These are phyloP conservation scores for Bocquillonia castaneifolia DNA, from an alignment of 441 rosid species.

Conservation along the genomic window DNA sequence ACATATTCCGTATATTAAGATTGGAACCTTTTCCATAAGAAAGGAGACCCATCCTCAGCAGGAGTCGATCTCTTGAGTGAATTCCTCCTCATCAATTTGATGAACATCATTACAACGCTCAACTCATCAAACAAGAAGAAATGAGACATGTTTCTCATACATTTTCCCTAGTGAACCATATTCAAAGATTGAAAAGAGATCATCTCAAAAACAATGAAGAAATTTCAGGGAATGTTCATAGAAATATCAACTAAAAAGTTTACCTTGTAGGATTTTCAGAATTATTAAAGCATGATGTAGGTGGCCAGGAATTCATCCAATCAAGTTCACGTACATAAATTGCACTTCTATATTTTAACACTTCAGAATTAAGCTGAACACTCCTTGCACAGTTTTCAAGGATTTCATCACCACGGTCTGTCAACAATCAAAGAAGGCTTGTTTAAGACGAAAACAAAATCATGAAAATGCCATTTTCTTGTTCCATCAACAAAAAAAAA, in stretches of 20 bases:
- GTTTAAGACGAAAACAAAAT: neutral
- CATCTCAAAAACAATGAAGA: neutral
- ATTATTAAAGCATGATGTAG: slow-evolving; percentile 20
- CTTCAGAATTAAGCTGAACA: slow-evolving; percentile 44
- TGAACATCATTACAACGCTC: neutral
- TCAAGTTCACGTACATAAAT: slow-evolving; percentile 72
- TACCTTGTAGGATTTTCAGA: slow-evolving; percentile 38
- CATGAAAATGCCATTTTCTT: too few species aligned
- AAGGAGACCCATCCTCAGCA: slow-evolving; percentile 3
- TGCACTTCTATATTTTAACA: slow-evolving; percentile 37
- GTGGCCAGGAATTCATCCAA: slow-evolving; percentile 76
- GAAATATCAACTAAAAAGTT: neutral
- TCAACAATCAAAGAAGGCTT: slow-evolving; percentile 16
- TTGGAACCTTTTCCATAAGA: too few species aligned
- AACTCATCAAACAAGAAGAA: neutral
- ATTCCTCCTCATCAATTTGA: neutral
- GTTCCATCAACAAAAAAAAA: too few species aligned
- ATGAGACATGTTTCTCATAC: neutral
- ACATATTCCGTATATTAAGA: neutral
- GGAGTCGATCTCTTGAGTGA: neutral
- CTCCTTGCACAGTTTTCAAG: slow-evolving; percentile 68
- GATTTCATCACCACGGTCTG: slow-evolving; percentile 61
- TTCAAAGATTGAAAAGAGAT: neutral
- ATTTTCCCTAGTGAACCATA: neutral
- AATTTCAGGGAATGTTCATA: neutral